These are phyloP conservation scores for Brettanomyces sp. DNA, from an alignment of 805 yeast genomes.

Conservation along the genomic window DNA sequence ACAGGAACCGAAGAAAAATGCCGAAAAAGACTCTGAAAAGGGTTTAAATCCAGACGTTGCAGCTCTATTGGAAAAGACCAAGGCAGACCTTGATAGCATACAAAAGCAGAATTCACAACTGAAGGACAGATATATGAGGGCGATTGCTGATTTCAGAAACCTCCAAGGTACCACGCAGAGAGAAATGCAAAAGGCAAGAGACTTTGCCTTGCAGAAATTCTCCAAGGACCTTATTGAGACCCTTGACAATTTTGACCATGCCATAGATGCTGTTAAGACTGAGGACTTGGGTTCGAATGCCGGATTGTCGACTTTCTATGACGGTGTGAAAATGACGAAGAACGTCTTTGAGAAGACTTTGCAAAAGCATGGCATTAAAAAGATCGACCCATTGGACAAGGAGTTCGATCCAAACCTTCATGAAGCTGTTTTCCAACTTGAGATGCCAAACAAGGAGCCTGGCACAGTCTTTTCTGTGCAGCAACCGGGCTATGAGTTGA, in stretches of 20 bases:
- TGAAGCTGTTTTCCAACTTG: conserved; percentile 85
- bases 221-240: conserved; percentile 86
- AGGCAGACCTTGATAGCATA: conserved; percentile 47
- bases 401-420: conserved; percentile 84
- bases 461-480: conserved; percentile 91
- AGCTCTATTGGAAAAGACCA: conserved; percentile 30
- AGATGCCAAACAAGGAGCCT: conserved; percentile 81
- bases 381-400: conserved; percentile 78
- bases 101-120: conserved; percentile 70
- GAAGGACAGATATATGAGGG: conserved; percentile 74
- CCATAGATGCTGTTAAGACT: conserved; percentile 60
- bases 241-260: conserved; percentile 83
- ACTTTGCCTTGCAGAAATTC: conserved; percentile 85
- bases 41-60: conserved; percentile 7
- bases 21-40: neutral
- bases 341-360: conserved; percentile 79
- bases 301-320: conserved; percentile 67
- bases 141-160: conserved; percentile 88
- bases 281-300: conserved; percentile 48
- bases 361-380: conserved; percentile 66
- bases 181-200: conserved; percentile 79
- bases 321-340: conserved; percentile 88
- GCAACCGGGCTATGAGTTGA: conserved; percentile 79
- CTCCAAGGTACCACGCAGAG: conserved; percentile 83
- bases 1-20: conserved; percentile 7